Base-by-base conservation (phyloP, 805 yeast species). In the Wickerhamiella shivajii region DNA sequence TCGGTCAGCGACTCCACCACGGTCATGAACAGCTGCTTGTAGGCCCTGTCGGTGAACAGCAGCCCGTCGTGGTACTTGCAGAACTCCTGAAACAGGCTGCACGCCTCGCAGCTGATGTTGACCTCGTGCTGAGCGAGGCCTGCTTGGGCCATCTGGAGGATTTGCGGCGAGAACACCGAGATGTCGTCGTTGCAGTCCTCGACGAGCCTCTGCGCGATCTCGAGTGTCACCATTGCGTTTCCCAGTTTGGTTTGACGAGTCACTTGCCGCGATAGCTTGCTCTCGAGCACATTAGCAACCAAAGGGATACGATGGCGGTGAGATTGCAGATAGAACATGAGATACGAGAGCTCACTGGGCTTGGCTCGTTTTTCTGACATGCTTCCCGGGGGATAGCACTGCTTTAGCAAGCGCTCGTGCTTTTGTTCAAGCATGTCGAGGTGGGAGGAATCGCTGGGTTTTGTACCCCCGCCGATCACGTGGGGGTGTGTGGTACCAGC, bases 321-420 rank as follows among this genome's bases (percentile, higher is more conserved):
- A 3, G 95, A 77, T 25, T 92, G 74, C 14, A 93, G 94, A 53
- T 87, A 87, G 61, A 78, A 87, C 20, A 87, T 59, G 44, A 87
- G 63, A 51, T 84, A 83, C 39, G 92, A 77, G 29, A 92, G 65
- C 53, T 90, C 97, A 14, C 93, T 81, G 2, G 93, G 73, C 53
- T 87, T 85, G 11, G 98, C 93, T 47, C 77, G 76, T 59, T 85
- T 85, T 49, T 85, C 97, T 5, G 68, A 67, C 6, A 74, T 76
- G 40, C 83, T 67, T 2, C 96, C 95, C 2, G 90, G 69, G 5
- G 94, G 97, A 53, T 87, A 87, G 60, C 97, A 90, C 54, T 81
- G 93, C 33, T 77, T 67, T 24, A 90, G 79, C 48, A 85, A 64
- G 49, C 80, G 74, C 56, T 85, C 96, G 55, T 85, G 97, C 52